A percentile compares a stretch with the other conserved stretches of the same genome.
These are phyloP conservation scores for Aspergillus amoenus DNA, from an alignment of 2,329 filamentous ascomycete genomes.

Conservation along the genomic window DNA sequence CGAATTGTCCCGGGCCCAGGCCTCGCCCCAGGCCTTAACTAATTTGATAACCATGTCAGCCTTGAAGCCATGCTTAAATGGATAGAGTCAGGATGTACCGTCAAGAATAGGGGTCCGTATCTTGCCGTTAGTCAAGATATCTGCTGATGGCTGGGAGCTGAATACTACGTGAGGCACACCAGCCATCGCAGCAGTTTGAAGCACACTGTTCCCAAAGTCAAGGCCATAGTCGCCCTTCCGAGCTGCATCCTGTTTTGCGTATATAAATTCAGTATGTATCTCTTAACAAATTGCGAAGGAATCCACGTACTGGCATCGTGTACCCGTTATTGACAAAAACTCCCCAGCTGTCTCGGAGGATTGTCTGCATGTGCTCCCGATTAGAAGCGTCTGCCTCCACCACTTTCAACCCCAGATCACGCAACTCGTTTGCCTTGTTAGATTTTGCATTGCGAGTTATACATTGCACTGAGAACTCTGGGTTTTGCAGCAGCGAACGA, in stretches of 20 bases:
- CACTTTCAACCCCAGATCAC: no score
- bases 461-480: no score
- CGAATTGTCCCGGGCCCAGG: conserved; percentile 34
- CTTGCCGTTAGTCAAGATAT: conserved; percentile 34
- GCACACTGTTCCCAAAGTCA: conserved; percentile 36
- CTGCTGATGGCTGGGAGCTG: conserved; percentile 35
- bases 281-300: background rate
- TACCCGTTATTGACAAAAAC: background rate
- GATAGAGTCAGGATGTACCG: conserved; percentile 28
- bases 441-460: no score
- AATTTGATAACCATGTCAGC: background rate
- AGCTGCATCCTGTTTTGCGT: background rate
- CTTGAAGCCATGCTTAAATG: no score
- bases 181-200: conserved; percentile 34
- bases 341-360: no score
- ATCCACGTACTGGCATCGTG: background rate
- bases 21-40: conserved; percentile 38
- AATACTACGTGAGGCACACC: conserved; percentile 40
- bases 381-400: no score
- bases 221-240: conserved; percentile 16
- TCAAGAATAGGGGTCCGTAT: conserved; percentile 35
- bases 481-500: no score
- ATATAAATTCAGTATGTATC: background rate
- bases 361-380: no score
- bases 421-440: no score